Evolutionary conservation across 164 flowering plant genomes (phyloP), one percentile per base, ranked within the genome.

Genomic region (Annona squamosa): DNA sequence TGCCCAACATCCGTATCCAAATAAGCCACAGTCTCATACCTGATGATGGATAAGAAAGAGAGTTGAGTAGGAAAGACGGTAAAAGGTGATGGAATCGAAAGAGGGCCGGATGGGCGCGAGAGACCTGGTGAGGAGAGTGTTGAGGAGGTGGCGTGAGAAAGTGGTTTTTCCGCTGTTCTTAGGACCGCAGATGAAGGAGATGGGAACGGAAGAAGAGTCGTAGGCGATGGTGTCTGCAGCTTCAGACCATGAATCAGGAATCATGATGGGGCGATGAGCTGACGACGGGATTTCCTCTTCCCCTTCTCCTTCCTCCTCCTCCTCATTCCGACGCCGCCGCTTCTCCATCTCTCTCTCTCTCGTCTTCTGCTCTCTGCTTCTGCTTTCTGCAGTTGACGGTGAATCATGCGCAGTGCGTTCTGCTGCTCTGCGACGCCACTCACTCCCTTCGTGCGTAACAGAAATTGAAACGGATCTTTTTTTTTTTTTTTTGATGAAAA

Each of bases 1-100:
- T 95, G 99, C 71, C 99, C 99, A 73, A 91, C 94, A 81, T 95
- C 99, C 1, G 98, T 87, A 75, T 95, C 99, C 85, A 95, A 82
- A 73, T 90, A 95, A 75, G 86, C 97, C 1, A 95, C 99, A 75
- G 72, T 85, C 19, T 70, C 83, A 72, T 88, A 87, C 59, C 99
- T 95, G 88, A 17, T 77, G 12, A 46, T 46, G 72, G 13, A 16
- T 43, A 67, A 65, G 59, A 52, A 52, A 16, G 59, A 7, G 9
- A 48, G 9, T 48, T 48, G 52, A 48, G 13, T 12, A 10, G 9
- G 13, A 9, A 52, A 5, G 43, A 2, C 41, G 10, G 37, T 12
- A 69, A 37, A 68, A 1, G 46, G 48, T 2, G 47, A 44, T 26
- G 70, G 1, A 56, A 5, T 26, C 66, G 42, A 72, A n/a, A 46